phyloP scores from a whole-genome alignment of 192 early-diverging fungal species.

The Dispira simplex region DNA sequence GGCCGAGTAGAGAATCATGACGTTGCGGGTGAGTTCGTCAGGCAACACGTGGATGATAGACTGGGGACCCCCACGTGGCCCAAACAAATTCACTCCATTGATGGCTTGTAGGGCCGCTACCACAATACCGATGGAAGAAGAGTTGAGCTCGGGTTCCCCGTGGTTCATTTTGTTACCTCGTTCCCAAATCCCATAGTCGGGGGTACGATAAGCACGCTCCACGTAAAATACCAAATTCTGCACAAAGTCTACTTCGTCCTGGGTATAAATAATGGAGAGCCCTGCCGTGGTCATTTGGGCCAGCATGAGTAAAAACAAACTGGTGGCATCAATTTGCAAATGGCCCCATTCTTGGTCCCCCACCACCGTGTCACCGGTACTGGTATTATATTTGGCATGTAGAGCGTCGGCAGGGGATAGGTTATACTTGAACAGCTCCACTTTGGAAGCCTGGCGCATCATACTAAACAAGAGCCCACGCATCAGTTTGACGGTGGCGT shows the following conservation, averaged over 20 bases:
- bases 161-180: constrained; percentile 81
- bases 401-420: constrained; percentile 58
- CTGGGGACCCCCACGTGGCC: constrained; percentile 53
- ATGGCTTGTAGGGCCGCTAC: constrained; percentile 72
- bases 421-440: constrained; percentile 70
- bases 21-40: constrained; percentile 72
- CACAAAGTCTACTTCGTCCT: constrained; percentile 72
- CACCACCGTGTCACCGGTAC: constrained; percentile 70
- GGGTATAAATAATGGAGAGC: constrained; percentile 56
- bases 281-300: constrained; percentile 76
- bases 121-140: constrained; percentile 78
- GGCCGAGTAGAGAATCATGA: constrained; percentile 57
- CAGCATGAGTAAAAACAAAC: constrained; percentile 58
- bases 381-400: constrained; percentile 80
- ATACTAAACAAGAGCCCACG: constrained; percentile 62
- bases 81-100: constrained; percentile 76
- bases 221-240: constrained; percentile 86
- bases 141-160: constrained; percentile 73
- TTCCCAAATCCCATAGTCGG: constrained; percentile 84
- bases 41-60: constrained; percentile 73
- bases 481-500: constrained; percentile 77
- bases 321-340: constrained; percentile 79
- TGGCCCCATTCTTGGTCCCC: constrained; percentile 78
- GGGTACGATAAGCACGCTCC: constrained; percentile 66
- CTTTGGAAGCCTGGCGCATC: constrained; percentile 72